Evolutionary conservation across 164 flowering plant genomes (phyloP).

Genomic region (Stephania japonica): DNA sequence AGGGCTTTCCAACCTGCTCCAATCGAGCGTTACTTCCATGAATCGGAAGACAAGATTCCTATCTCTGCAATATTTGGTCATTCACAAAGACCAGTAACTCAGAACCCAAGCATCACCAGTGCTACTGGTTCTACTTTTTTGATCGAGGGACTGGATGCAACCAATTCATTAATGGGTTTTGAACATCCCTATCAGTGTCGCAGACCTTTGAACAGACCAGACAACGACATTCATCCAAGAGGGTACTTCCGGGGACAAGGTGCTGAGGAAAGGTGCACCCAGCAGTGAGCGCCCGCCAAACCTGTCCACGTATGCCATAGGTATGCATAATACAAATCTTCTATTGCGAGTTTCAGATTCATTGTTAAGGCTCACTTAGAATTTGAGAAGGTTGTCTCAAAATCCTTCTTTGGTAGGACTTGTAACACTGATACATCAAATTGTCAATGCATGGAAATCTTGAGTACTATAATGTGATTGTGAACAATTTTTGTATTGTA

Average conservation of each 20-base stretch:
- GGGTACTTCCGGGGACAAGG: slow-evolving; percentile 21
- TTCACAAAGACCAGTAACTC: background rate
- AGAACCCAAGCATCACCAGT: slow-evolving; percentile 19
- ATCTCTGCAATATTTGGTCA: background rate
- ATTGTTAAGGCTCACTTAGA: background rate
- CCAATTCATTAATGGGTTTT: slow-evolving; percentile 18
- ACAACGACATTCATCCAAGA: background rate
- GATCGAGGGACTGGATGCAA: slow-evolving; percentile 18
- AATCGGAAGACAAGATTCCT: background rate
- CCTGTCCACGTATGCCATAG: slow-evolving; percentile 36
- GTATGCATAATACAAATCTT: slow-evolving; percentile 31
- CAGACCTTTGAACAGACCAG: slow-evolving; percentile 13
- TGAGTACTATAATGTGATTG: background rate
- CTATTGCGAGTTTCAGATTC: background rate
- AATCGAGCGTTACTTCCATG: slow-evolving; percentile 29
- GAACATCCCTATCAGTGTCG: slow-evolving; percentile 36
- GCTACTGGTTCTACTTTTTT: slow-evolving; percentile 14
- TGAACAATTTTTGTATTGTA: background rate
- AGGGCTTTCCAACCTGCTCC: slow-evolving; percentile 22
- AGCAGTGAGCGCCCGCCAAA: slow-evolving; percentile 39
- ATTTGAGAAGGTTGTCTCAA: background rate
- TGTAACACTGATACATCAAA: background rate
- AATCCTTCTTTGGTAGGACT: background rate
- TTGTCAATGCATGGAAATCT: background rate
- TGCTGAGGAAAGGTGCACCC: slow-evolving; percentile 39